These are phyloP conservation scores for Raffaelea albimanens DNA, from an alignment of 2,329 filamentous ascomycete species.

Conservation along the genomic window DNA sequence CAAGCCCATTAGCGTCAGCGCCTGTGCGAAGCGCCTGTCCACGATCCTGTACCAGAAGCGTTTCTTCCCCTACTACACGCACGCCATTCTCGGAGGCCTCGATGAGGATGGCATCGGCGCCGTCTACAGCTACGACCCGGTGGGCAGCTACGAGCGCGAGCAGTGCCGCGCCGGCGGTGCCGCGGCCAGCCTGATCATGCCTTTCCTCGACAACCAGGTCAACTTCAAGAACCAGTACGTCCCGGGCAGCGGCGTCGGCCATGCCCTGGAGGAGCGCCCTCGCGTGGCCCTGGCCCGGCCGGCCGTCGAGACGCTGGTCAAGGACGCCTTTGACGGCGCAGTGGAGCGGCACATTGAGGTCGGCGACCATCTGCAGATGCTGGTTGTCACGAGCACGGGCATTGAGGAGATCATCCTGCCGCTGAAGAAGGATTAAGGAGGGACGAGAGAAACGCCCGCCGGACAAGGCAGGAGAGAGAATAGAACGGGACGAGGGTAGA, in stretches of 20 bases:
- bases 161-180: conserved; percentile 91
- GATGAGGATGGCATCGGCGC: conserved; percentile 93
- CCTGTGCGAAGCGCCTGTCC: conserved; percentile 87
- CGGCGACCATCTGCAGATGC: conserved; percentile 89
- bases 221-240: conserved; percentile 99
- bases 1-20: conserved; percentile 89
- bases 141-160: conserved; percentile 95
- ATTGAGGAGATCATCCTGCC: conserved; percentile 78
- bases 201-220: conserved; percentile 98
- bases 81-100: conserved; percentile 85
- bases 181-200: conserved; percentile 92
- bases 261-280: conserved; percentile 65
- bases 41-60: conserved; percentile 96
- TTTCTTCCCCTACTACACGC: conserved; percentile 98
- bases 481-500: too few species aligned
- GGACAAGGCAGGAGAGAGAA: too few species aligned
- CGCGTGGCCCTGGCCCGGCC: conserved; percentile 59
- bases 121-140: conserved; percentile 94
- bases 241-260: conserved; percentile 74
- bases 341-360: conserved; percentile 99
- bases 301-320: conserved; percentile 78
- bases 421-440: conserved; percentile 78
- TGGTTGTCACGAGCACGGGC: conserved; percentile 81
- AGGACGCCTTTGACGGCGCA: conserved; percentile 95
- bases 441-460: too few species aligned